These are phyloP conservation scores for Oenanthe sinensis DNA, from an alignment of 129 eudicot species.

Conservation along the genomic window DNA sequence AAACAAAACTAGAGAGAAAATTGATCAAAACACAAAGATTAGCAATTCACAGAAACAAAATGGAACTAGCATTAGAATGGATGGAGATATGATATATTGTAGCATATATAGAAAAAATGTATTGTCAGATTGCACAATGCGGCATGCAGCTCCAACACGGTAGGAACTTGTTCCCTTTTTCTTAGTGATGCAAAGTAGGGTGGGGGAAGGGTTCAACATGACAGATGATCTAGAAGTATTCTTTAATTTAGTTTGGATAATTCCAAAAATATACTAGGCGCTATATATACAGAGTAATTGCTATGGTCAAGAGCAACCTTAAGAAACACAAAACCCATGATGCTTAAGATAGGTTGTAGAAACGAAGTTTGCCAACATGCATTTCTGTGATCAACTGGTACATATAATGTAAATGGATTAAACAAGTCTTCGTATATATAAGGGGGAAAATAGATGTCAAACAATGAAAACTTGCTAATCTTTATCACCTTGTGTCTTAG, in stretches of 20 bases:
- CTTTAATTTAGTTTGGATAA: neutral
- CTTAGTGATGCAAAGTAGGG: neutral
- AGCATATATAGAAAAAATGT: neutral
- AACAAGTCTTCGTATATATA: neutral
- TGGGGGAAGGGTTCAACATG: neutral
- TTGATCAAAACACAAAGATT: neutral
- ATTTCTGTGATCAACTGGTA: neutral
- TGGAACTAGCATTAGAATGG: neutral
- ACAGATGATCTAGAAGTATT: neutral
- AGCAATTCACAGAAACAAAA: neutral
- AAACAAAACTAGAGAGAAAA: neutral
- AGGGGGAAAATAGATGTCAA: neutral
- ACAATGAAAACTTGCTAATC: neutral
- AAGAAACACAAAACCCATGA: slow-evolving; percentile 1
- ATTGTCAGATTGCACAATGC: no score
- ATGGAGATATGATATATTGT: neutral
- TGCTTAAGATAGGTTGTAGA: neutral
- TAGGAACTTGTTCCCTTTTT: neutral
- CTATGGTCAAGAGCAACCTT: neutral
- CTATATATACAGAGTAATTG: neutral
- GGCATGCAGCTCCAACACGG: neutral
- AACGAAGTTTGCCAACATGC: neutral
- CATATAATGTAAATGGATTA: neutral
- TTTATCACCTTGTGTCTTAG: neutral
- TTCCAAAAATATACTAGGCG: neutral